A percentile compares a stretch with the other conserved stretches of the same genome.
Evolutionary conservation across 306 rosid genomes (phyloP).

Genomic region (Cucumis melo): DNA sequence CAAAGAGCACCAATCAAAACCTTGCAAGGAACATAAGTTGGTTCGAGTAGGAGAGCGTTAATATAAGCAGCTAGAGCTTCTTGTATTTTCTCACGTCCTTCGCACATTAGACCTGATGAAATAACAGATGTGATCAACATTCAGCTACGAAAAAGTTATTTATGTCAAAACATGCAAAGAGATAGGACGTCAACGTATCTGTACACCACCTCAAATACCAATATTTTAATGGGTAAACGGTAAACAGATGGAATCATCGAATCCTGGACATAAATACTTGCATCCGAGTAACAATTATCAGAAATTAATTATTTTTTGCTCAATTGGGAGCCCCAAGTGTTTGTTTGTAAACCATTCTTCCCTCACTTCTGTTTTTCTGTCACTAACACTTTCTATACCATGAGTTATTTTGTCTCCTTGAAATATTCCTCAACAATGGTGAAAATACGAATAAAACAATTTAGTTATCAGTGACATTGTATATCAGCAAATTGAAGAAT

Average conservation of each 20-base stretch:
- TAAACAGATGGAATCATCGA: neutral
- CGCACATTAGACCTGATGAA: slow-evolving; percentile 48
- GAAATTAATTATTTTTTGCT: neutral
- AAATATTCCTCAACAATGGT: neutral
- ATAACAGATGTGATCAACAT: slow-evolving; percentile 5
- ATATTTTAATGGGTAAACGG: neutral
- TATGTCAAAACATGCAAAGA: neutral
- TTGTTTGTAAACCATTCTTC: neutral
- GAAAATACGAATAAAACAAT: neutral
- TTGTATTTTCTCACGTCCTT: slow-evolving; percentile 41
- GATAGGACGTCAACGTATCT: neutral
- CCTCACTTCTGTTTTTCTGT: neutral
- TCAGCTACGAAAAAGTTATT: neutral
- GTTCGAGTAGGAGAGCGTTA: slow-evolving; percentile 48
- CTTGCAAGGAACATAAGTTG: slow-evolving; percentile 58
- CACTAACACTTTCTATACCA: neutral
- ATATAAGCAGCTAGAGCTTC: slow-evolving; percentile 43
- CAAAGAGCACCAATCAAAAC: slow-evolving; percentile 35
- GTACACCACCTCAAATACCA: neutral
- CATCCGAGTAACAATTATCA: neutral
- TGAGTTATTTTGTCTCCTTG: neutral
- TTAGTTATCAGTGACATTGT: neutral
- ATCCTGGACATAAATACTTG: neutral
- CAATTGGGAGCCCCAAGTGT: neutral
- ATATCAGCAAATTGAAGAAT: neutral